Evolutionary conservation across 352 stramenopile genomes (phyloP).

Genomic region (Globisporangium sylvaticum): DNA sequence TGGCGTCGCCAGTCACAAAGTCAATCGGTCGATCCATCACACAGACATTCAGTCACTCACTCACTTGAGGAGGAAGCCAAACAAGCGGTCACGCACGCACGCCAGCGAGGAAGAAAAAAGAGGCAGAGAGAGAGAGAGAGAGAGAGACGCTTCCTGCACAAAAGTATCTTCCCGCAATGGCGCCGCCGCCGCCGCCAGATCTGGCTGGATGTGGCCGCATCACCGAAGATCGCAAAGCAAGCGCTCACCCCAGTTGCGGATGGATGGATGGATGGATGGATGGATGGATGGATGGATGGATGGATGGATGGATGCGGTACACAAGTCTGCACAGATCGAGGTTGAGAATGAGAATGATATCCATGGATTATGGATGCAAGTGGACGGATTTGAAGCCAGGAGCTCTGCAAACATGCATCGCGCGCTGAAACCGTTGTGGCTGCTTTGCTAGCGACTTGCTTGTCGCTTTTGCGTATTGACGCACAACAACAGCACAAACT

Average conservation of each 20-base stretch:
- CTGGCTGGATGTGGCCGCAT: background rate
- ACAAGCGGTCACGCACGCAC: background rate
- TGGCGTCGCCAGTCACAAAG: background rate
- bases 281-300: background rate
- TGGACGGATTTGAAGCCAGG: background rate
- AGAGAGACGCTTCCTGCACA: background rate
- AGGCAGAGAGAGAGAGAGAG: background rate
- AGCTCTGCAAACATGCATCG: background rate
- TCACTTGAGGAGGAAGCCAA: too few relatives aligned
- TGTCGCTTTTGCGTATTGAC: background rate
- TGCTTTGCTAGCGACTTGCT: background rate
- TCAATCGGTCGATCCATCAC: background rate
- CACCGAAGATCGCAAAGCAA: background rate
- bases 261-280: background rate
- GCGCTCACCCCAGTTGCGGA: too few relatives aligned
- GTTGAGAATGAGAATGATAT: too few relatives aligned
- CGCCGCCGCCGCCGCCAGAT: too few relatives aligned
- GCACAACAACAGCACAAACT: too few relatives aligned
- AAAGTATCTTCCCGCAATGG: background rate
- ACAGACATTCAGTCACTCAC: background rate
- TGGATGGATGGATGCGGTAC: too few relatives aligned
- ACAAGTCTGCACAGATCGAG: too few relatives aligned
- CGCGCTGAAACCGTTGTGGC: background rate
- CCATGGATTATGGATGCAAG: background rate
- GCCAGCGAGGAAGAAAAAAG: background rate